These are phyloP conservation scores for Bipolaris oryzae DNA, from an alignment of 2,329 filamentous ascomycete genomes.

Conservation along the genomic window DNA sequence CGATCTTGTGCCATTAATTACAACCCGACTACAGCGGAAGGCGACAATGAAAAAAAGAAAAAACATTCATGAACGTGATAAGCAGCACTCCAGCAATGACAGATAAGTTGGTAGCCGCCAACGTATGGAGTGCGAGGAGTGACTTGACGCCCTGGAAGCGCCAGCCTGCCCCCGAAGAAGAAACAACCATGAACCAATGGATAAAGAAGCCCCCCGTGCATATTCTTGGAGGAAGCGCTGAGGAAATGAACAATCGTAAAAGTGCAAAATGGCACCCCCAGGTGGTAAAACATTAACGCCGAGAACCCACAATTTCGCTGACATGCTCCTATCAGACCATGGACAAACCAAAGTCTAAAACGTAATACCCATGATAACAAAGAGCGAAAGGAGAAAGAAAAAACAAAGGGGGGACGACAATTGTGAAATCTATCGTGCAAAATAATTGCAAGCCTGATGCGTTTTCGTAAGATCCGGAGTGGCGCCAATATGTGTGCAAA, in stretches of 20 bases:
- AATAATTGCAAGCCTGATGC: conserved; percentile 44
- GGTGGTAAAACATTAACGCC: conserved; percentile 36
- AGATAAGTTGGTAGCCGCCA: conserved; percentile 9
- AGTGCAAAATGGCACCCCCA: conserved; percentile 30
- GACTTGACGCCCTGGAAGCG: conserved; percentile 23
- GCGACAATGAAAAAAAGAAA: conserved; percentile 27
- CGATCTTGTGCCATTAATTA: conserved; percentile 49
- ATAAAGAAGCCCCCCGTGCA: conserved; percentile 25
- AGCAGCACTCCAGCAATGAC: conserved; percentile 17
- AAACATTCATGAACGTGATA: conserved; percentile 35
- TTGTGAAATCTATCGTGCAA: conserved; percentile 49
- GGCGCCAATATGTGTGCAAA: conserved; percentile 46
- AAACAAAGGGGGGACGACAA: conserved; percentile 15
- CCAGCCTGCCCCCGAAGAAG: conserved; percentile 29
- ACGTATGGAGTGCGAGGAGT: conserved; percentile 20
- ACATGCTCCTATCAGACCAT: conserved; percentile 36
- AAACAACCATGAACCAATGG: conserved; percentile 41
- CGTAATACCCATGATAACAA: conserved; percentile 32
- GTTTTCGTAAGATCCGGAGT: conserved; percentile 46
- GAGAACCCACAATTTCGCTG: conserved; percentile 42
- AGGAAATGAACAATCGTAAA: conserved; percentile 39
- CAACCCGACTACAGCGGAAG: conserved; percentile 39
- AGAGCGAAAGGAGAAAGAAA: conserved; percentile 26
- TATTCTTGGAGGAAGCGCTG: conserved; percentile 35
- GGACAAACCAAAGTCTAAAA: conserved; percentile 43